These are phyloP conservation scores for Cylindrotheca closterium DNA, from an alignment of 108 stramenopile genomes.

Conservation along the genomic window DNA sequence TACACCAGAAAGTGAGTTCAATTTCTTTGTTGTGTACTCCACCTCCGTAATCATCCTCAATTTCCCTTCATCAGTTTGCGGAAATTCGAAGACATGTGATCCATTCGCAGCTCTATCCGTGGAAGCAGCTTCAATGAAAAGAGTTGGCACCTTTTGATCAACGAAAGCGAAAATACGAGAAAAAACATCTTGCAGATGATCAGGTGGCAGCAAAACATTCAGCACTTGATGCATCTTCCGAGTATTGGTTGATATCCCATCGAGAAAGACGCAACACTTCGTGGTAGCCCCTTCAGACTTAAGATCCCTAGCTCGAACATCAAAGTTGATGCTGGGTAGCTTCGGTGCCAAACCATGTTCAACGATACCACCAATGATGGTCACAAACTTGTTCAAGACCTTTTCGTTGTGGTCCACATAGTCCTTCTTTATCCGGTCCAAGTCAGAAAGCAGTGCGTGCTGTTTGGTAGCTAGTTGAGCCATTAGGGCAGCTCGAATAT, in stretches of 20 bases:
- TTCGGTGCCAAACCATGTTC: constrained; percentile 80
- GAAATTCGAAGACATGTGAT: constrained; percentile 52
- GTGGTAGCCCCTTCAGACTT: constrained; percentile 13
- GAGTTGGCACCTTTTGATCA: constrained; percentile 71
- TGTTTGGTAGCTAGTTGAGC: constrained; percentile 91
- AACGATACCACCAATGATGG: constrained; percentile 93
- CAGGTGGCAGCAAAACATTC: constrained; percentile 77
- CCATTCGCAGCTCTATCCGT: constrained; percentile 8
- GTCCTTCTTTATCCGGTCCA: constrained; percentile 91
- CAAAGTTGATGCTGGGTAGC: constrained; percentile 74
- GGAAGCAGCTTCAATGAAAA: constrained; percentile 57
- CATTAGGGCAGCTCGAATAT: constrained; percentile 91
- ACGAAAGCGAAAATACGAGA: constrained; percentile 90
- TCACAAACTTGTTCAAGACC: constrained; percentile 94
- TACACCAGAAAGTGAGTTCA: constrained; percentile 72
- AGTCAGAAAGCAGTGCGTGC: constrained; percentile 80
- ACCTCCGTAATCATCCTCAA: constrained; percentile 66
- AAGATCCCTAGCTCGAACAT: constrained; percentile 45
- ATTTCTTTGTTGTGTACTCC: constrained; percentile 50
- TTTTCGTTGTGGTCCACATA: constrained; percentile 89
- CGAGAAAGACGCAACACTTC: constrained; percentile 78
- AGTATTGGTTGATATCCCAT: constrained; percentile 84
- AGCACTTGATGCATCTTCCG: constrained; percentile 95
- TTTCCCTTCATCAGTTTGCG: constrained; percentile 73
- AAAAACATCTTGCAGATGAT: constrained; percentile 93